phyloP scores from a whole-genome alignment of 768 basidiomycete species.

The Lentinus brumalis region DNA sequence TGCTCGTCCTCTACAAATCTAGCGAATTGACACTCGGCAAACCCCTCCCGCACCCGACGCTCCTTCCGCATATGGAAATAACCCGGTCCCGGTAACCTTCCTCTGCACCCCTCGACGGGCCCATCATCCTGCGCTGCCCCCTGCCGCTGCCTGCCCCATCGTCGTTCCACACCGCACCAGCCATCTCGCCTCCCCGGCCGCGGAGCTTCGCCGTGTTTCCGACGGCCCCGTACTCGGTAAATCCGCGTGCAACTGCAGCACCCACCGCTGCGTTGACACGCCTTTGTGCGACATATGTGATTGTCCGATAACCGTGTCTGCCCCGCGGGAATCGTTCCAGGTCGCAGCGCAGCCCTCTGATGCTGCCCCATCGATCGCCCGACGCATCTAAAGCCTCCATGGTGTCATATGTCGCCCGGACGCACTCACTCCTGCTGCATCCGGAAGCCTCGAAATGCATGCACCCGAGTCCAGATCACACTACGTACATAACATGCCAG shows the following conservation, averaged over 20 bases:
- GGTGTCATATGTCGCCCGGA: conserved; percentile 11
- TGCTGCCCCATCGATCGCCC: conserved; percentile 10
- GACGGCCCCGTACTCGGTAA: conserved; percentile 2
- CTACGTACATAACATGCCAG: conserved; percentile 19
- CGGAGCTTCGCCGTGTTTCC: not conserved
- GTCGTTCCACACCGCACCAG: not conserved
- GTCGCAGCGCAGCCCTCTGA: conserved; percentile 1
- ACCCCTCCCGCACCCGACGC: not conserved
- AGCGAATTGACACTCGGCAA: not conserved
- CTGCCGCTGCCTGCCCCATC: not conserved
- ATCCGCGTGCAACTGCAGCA: not conserved
- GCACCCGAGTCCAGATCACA: conserved; percentile 8
- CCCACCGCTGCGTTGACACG: not conserved
- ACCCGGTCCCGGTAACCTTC: not conserved
- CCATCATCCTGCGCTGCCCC: not conserved
- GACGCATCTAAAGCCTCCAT: conserved; percentile 15
- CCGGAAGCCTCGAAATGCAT: not conserved
- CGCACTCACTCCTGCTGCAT: conserved; percentile 1
- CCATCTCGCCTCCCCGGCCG: not conserved
- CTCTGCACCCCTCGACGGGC: not conserved
- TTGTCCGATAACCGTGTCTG: conserved; percentile 18
- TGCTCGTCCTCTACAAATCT: not conserved
- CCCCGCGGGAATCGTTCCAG: conserved; percentile 19
- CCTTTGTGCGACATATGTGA: conserved; percentile 9
- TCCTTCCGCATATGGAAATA: not conserved